phyloP scores from a whole-genome alignment of 108 stramenopile genomes.

The Cyclotella atomus region DNA sequence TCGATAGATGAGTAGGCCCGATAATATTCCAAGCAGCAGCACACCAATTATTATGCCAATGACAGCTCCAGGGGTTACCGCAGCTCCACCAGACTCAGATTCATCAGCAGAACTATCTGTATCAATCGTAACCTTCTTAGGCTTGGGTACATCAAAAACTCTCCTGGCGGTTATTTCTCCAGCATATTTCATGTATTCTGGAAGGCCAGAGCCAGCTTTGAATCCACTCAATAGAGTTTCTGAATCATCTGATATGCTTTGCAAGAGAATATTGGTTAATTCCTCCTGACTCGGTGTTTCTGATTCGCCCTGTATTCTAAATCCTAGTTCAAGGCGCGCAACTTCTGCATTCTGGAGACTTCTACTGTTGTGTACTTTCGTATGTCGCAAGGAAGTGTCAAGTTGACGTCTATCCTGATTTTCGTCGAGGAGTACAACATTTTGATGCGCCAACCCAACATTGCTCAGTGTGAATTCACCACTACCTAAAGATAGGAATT shows the following conservation, averaged over 20 bases:
- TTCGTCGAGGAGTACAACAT: background rate
- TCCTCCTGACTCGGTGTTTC: constrained; percentile 13
- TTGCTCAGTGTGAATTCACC: constrained; percentile 7
- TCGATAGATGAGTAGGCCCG: background rate
- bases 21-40: background rate
- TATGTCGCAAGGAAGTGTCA: background rate
- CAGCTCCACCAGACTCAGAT: background rate
- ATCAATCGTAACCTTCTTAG: background rate
- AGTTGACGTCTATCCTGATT: background rate
- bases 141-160: background rate
- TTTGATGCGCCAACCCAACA: constrained; percentile 21
- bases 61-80: background rate
- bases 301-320: constrained; percentile 18
- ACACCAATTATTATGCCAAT: background rate
- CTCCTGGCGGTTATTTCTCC: background rate
- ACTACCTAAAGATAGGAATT: background rate
- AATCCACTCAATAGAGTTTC: background rate
- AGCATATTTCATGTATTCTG: background rate
- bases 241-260: constrained; percentile 8
- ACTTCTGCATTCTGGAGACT: constrained; percentile 24
- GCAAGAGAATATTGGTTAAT: constrained; percentile 4
- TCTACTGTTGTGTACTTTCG: constrained; percentile 1
- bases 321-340: constrained; percentile 18
- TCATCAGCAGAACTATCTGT: background rate
- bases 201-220: constrained; percentile 4